These are phyloP conservation scores for Salvia sclarea DNA, from an alignment of 305 asterid species.

Conservation along the genomic window DNA sequence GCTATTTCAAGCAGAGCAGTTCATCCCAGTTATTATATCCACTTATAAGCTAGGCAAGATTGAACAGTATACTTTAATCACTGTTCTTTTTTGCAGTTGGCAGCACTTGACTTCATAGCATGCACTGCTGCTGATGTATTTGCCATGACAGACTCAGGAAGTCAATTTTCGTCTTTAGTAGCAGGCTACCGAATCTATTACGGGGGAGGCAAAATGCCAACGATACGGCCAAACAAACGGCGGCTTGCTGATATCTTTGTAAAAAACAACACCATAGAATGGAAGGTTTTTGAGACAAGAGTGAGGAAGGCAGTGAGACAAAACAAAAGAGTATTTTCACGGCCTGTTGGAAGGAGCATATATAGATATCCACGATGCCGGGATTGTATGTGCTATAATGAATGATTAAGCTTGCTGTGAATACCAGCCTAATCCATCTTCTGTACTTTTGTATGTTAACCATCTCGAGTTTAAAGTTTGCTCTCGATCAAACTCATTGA, in stretches of 20 bases:
- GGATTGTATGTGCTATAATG: slow-evolving; percentile 80
- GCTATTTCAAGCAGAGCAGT: not conserved
- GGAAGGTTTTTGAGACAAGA: slow-evolving; percentile 89
- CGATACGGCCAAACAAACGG: slow-evolving; percentile 93
- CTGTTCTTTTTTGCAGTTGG: slow-evolving; percentile 61
- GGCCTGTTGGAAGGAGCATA: slow-evolving; percentile 91
- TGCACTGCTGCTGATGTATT: slow-evolving; percentile 88
- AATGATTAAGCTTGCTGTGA: slow-evolving; percentile 35
- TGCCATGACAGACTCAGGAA: slow-evolving; percentile 98
- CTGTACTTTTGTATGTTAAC: slow-evolving; percentile 22
- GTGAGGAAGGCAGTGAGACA: slow-evolving; percentile 93
- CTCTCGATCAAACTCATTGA: slow-evolving; percentile 30
- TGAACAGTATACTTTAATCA: slow-evolving; percentile 15
- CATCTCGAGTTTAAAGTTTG: slow-evolving; percentile 24
- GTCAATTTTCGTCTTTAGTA: slow-evolving; percentile 86
- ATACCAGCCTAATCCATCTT: slow-evolving; percentile 17
- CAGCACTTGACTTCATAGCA: slow-evolving; percentile 89
- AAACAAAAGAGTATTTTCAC: slow-evolving; percentile 83
- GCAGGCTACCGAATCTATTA: slow-evolving; percentile 88
- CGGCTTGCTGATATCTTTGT: slow-evolving; percentile 88
- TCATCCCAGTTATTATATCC: not conserved
- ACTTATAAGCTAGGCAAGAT: slow-evolving; percentile 13
- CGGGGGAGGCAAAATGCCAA: slow-evolving; percentile 85
- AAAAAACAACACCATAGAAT: slow-evolving; percentile 88
- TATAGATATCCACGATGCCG: slow-evolving; percentile 86